Evolutionary conservation across 345 rosid species (phyloP), one percentile per base, ranked within the genome.

Genomic region (Populus alba): DNA sequence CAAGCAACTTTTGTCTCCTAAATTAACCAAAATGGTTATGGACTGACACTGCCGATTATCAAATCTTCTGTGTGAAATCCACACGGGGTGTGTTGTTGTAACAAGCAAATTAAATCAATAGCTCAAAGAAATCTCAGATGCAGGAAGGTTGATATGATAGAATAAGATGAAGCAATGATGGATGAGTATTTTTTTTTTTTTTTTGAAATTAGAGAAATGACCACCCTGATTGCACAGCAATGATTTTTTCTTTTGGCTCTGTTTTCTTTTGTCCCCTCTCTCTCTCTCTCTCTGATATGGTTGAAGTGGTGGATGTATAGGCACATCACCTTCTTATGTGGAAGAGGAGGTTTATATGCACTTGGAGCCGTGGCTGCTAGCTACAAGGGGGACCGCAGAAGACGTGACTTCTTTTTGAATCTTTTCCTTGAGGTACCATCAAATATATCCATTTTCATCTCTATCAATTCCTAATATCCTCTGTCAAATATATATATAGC

Each of bases 281-380:
- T 39, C 3, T 23, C 2, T n/a, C 16, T 31, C 15, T 75, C 7
- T 27, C 3, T 39, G 20, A 18, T 38, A n/a, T 3, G 38, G 6
- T 29, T 37, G 18, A 37, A 4, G 37, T 35, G 18, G 2, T 43
- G 45, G 8, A 8, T 68, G 17, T 45, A 8, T 88, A 93, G 96
- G 88, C 91, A 91, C 66, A 90, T 91, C 82, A 93, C 98, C 3
- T 92, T 92, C 90, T 85, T 95, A 71, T 88, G 96, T 62, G 99
- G 99, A 38, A 86, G 89, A 87, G 99, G 98, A 81, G 99, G 99
- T 41, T 88, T 90, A 6, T 92, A 89, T 57, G 95, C 97, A 0
- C 83, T 92, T 1, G 98, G 99, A 16, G 94, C 98, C 4, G 88
- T 90, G 45, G 89, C 84, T 74, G 93, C 96, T 47, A 88, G 81